A percentile compares a stretch with the other conserved stretches of the same genome.
These are phyloP conservation scores for Astragalus glycyphyllos DNA, from an alignment of 306 rosid genomes.

Conservation along the genomic window DNA sequence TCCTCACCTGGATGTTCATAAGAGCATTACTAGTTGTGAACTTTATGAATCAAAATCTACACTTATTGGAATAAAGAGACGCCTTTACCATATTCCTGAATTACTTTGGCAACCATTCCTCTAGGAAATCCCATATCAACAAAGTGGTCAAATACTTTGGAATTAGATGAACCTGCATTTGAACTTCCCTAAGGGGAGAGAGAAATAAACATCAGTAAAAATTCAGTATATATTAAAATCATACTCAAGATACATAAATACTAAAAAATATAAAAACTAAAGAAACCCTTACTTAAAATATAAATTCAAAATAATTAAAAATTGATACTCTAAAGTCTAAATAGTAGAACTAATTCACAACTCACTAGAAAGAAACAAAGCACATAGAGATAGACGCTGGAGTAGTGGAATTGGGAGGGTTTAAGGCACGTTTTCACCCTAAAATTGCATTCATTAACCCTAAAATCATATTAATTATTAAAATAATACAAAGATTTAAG, in stretches of 20 bases:
- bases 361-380: no score
- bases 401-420: no score
- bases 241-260: no score
- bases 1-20: slow-evolving; percentile 77
- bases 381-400: no score
- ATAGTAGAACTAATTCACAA: no score
- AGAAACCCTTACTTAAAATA: no score
- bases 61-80: slow-evolving; percentile 32
- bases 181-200: slow-evolving; percentile 61
- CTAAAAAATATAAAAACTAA: not conserved
- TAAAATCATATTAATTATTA: no score
- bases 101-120: slow-evolving; percentile 75
- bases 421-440: no score
- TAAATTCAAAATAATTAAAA: no score
- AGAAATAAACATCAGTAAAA: slow-evolving; percentile 12
- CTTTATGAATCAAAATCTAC: slow-evolving; percentile 19
- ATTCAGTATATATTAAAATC: not conserved
- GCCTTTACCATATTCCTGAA: slow-evolving; percentile 75
- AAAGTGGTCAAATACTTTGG: slow-evolving; percentile 69
- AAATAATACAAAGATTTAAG: no score
- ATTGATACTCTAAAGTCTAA: not conserved
- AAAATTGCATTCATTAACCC: no score
- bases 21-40: slow-evolving; percentile 40
- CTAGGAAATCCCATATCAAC: slow-evolving; percentile 80
- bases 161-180: slow-evolving; percentile 65